Base-by-base conservation (phyloP, 1,284 basidiomycete species). In the Peniophora sp. region DNA sequence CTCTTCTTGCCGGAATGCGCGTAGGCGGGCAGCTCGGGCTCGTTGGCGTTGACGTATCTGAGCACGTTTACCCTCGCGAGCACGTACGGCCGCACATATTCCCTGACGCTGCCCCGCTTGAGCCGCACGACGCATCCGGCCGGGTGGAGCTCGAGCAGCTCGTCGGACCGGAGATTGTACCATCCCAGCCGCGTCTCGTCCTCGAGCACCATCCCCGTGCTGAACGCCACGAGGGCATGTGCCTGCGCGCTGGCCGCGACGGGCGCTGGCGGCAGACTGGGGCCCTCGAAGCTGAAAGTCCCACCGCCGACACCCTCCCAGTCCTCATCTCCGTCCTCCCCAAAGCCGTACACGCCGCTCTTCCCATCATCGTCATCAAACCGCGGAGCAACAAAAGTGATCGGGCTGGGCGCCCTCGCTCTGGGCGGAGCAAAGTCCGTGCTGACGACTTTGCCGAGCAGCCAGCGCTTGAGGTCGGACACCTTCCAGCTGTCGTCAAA, bases 81-180 rank as follows among this genome's bases (percentile, higher is more conserved):
- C 66, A 85, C 86, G 64, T 85, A 88, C 0, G 85, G 85, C 36
- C 74, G 68, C 14, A 78, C 65, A 56, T 88, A 88, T 1, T 71
- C 67, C n/a, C 60, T 58, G 2, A 73, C 61, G 34, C 64, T 44
- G 23, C 64, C 60, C 36, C 78, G 71, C 0, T 70, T 74, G 2
- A 83, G 68, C 0, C 64, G 61, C 10, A 73, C 69, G 49, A 74
- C 55, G 51, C 68, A 58, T 48, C 69, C 65, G 14, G 63, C 53
- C 24, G 71, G 62, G 55, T 88, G 83, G 9, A 88, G 62, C 60
- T 88, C 85, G 14, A 88, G 69, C 9, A 88, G 70, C 57, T 88
- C 85, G 54, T 79, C 71, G 0, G 81, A 73, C 6, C 70, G 64
- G 11, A 85, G 59, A 43, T 73, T 61, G 49, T 84, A 85, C 74